Base-by-base conservation (phyloP, 2,329 filamentous ascomycete species). In the Aplosporella prunicola region DNA sequence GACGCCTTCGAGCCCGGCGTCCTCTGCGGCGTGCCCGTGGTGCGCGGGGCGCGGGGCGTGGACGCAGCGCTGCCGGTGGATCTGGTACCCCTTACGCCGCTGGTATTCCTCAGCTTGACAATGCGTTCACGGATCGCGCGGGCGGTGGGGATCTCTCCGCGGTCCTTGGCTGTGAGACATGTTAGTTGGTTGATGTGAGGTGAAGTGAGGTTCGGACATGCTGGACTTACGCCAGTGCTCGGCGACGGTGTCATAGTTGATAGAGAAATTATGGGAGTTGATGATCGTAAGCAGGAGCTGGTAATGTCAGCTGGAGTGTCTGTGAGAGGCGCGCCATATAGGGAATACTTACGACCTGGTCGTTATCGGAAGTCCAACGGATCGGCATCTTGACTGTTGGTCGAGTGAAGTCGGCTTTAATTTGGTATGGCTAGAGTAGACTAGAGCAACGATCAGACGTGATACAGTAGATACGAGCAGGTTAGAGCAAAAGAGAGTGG, bases 281-380 rank as follows among this genome's bases (percentile, higher is more conserved):
- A 42, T 17, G 9, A 34, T 14, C 6, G 30, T 23, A n/a, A 39
- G 11, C 24, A 39, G 32, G 18, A 42, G 32, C 31, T 37, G 14
- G 16, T 5, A 15, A 14, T 5, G 31, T 30, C 7, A 36, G 29
- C 9, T 10, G 20, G 20, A 17, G 20, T 11, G 5, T 33, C 5
- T 5, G 9, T 8, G 2, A 13, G 14, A 14, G 9, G 24, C 13
- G 20, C 17, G n/a, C n/a, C n/a, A n/a, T n/a, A 26, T 9, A 9
- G 16, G 28, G 31, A 17, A 27, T n/a, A 18, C 31, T 24, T 14
- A 42, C 40, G 20, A 35, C 39, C 42, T 51, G 40, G 26, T 54
- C 42, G 14, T 44, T 42, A 6, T 45, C 45, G 6, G 46, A 16
- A 11, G 41, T 49, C 51, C 51, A 53, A 20, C 26, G 43, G 9